Conservation (phyloP, 495 filamentous ascomycete genomes). For the Friedmanniomyces simplex region DNA sequence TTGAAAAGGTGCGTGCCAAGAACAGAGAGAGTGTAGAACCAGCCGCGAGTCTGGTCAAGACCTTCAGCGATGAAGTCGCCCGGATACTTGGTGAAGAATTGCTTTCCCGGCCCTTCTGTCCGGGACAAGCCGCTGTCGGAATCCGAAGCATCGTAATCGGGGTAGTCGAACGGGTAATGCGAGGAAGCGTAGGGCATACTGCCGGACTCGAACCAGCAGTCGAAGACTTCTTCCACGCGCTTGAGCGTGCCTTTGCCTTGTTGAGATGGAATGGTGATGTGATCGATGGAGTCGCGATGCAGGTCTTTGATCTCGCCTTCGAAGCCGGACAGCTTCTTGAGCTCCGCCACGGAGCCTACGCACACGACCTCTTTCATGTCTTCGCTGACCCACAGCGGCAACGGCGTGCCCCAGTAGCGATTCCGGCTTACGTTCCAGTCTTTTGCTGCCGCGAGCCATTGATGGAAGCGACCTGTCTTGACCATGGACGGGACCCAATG, state of each 20-base stretch:
- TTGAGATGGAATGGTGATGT: conserved; percentile 92
- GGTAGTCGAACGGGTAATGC: conserved; percentile 93
- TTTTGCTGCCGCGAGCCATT: conserved; percentile 81
- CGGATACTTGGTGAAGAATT: conserved; percentile 78
- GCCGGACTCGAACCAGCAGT: conserved; percentile 93
- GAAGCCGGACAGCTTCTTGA: conserved; percentile 79
- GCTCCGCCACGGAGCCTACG: conserved; percentile 73
- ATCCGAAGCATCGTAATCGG: conserved; percentile 12
- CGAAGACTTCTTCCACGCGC: conserved; percentile 85
- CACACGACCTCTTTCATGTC: conserved; percentile 80
- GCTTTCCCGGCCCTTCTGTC: conserved; percentile 32
- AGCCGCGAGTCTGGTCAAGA: conserved; percentile 86
- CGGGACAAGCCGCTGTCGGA: conserved; percentile 14
- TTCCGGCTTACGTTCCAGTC: conserved; percentile 98
- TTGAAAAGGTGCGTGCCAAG: conserved; percentile 88
- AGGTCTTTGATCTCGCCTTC: conserved; percentile 79
- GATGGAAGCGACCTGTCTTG: conserved; percentile 80
- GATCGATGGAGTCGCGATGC: conserved; percentile 88
- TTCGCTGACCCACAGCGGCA: conserved; percentile 87
- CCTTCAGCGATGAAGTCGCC: conserved; percentile 97
- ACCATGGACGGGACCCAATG: conserved; percentile 93
- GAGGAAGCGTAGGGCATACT: conserved; percentile 93
- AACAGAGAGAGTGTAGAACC: conserved; percentile 93
- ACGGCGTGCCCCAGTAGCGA: conserved; percentile 93
- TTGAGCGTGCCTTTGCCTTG: conserved; percentile 75